Base-by-base conservation (phyloP, 2,329 filamentous ascomycete species). In the Penicillium sp. region DNA sequence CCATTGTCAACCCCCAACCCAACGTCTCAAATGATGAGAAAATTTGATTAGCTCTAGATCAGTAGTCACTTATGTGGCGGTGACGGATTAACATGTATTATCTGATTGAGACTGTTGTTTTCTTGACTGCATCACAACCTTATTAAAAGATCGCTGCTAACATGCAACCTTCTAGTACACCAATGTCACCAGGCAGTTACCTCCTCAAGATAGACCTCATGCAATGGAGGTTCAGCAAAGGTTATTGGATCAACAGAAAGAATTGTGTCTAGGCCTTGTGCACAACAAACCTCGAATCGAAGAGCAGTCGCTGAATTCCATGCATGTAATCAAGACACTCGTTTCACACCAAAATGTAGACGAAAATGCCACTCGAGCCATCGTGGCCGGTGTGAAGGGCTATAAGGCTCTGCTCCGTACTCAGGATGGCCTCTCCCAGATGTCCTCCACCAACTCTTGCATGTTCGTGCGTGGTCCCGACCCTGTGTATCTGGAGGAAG, bases 41-140 rank as follows among this genome's bases (percentile, higher is more conserved):
- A 77, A 69, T 68, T 68, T 72, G 69, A 76, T 89, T 90, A 91
- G 89, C 89, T 91, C 89, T 91, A 91, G 89, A 91, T 90, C 88
- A 88, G 82, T 83, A 90, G 86, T 82, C 84, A 79, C 82, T 37
- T 27, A 71, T 75, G 80, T 79, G 81, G 79, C 80, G 70, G 76
- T 84, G 88, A 90, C 82, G 80, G 86, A 89, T 75, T 84, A 75
- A 73, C 77, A 81, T 81, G 74, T 81, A 80, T 82, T 79, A 79
- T 74, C 78, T 80, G 79, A 81, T 48, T 37, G 73, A 75, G 78
- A 80, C 63, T 68, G 27, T 33, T 50, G 47, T 47, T 11, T 41
- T 52, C 55, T 45, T 57, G 44, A 58, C 61, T 56, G 56, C 60
- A 62, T 60, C 24, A 57, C 52, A 24, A 41, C 59, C 54, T 37